Evolutionary conservation across 192 early-diverging fungal genomes (phyloP).

Genomic region (Chytriomyces sp.): DNA sequence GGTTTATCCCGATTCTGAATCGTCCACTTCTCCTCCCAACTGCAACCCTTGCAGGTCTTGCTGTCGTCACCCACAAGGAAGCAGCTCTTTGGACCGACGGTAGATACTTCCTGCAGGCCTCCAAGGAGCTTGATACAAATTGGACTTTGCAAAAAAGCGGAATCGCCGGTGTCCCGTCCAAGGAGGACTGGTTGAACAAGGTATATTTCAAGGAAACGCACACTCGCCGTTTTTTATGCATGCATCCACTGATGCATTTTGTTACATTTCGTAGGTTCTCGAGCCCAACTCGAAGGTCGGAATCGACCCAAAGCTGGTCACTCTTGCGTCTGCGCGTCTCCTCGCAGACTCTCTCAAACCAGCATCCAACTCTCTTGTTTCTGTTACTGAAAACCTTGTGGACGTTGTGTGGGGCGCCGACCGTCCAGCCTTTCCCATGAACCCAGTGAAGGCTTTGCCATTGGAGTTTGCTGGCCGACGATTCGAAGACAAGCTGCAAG

Average conservation of each 20-base stretch:
- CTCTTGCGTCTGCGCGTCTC: slow-evolving; percentile 64
- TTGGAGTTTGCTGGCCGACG: slow-evolving; percentile 64
- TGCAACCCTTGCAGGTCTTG: slow-evolving; percentile 58
- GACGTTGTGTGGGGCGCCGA: slow-evolving; percentile 79
- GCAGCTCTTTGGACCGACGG: slow-evolving; percentile 97
- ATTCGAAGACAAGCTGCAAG: slow-evolving; percentile 69
- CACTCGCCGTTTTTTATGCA: background rate
- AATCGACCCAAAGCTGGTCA: slow-evolving; percentile 87
- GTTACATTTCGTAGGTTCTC: slow-evolving; percentile 46
- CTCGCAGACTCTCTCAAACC: slow-evolving; percentile 64
- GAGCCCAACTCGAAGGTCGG: slow-evolving; percentile 81
- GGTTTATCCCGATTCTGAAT: too few species aligned
- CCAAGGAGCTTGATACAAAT: slow-evolving; percentile 86
- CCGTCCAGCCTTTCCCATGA: slow-evolving; percentile 74
- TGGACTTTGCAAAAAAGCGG: slow-evolving; percentile 97
- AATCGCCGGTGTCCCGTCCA: slow-evolving; percentile 82
- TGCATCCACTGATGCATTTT: slow-evolving; percentile 1
- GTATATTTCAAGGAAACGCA: background rate
- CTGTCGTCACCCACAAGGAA: slow-evolving; percentile 77
- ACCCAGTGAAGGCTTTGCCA: slow-evolving; percentile 70
- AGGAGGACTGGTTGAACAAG: slow-evolving; percentile 85
- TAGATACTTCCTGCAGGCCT: slow-evolving; percentile 95
- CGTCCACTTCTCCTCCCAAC: background rate
- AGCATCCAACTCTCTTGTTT: slow-evolving; percentile 68
- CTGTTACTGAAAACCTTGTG: slow-evolving; percentile 80